Conservation (phyloP, 108 stramenopile genomes). For the Skeletonema tropicum region DNA sequence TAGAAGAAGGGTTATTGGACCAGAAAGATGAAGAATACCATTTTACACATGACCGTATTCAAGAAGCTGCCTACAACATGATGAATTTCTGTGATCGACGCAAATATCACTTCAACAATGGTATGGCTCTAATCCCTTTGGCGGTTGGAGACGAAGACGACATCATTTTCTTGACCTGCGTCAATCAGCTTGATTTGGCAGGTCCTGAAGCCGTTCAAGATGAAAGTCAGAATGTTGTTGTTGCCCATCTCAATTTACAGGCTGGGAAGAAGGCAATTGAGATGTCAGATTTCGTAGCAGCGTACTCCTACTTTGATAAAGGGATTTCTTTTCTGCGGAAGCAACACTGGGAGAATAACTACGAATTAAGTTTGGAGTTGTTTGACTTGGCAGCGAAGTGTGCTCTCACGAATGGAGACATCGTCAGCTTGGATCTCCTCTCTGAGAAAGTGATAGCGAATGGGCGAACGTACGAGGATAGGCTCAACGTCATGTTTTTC, state of each 20-base stretch:
- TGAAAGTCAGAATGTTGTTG: neutral
- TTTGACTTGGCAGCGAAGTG: neutral
- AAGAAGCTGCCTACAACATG: constrained; percentile 14
- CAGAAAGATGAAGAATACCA: constrained; percentile 5
- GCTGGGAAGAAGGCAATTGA: constrained; percentile 40
- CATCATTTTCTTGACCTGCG: constrained; percentile 19
- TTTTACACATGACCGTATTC: too few relatives aligned
- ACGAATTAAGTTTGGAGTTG: too few relatives aligned
- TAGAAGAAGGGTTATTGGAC: constrained; percentile 10
- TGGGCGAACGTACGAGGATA: constrained; percentile 12
- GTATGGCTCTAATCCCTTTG: constrained; percentile 9
- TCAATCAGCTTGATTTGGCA: constrained; percentile 25
- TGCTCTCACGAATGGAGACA: constrained; percentile 10
- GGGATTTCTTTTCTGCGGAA: too few relatives aligned
- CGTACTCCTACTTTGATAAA: neutral
- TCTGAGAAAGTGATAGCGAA: constrained; percentile 3
- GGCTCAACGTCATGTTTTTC: constrained; percentile 1
- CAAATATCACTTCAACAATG: neutral
- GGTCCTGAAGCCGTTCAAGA: constrained; percentile 1
- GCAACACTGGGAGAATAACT: too few relatives aligned
- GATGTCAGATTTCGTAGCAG: constrained; percentile 19
- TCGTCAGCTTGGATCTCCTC: constrained; percentile 1
- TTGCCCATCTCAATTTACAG: constrained; percentile 21
- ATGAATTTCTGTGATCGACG: neutral
- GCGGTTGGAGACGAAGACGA: neutral